These are phyloP conservation scores for Hirsutella thompsonii DNA, from an alignment of 2,329 filamentous ascomycete genomes.

Conservation along the genomic window DNA sequence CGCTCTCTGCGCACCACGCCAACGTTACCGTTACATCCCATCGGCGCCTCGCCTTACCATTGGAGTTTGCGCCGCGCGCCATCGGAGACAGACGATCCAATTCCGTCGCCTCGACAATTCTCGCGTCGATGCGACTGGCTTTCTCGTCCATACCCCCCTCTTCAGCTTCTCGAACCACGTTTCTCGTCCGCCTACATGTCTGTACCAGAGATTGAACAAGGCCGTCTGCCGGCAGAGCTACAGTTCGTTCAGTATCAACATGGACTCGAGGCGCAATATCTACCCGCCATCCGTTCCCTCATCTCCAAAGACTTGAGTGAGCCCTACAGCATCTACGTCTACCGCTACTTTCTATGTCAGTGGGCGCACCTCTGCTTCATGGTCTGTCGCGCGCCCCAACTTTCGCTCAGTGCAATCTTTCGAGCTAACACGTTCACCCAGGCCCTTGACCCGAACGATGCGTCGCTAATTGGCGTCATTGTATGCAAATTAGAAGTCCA, in stretches of 20 bases:
- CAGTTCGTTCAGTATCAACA: slow-evolving; percentile 51
- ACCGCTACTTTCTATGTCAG: slow-evolving; percentile 94
- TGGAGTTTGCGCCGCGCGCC: too few relatives aligned
- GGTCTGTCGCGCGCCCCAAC: slow-evolving; percentile 30
- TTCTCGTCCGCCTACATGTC: background rate
- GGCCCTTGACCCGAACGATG: slow-evolving; percentile 46
- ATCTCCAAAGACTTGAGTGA: slow-evolving; percentile 96
- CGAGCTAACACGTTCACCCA: slow-evolving; percentile 15
- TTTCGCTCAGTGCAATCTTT: background rate
- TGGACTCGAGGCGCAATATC: slow-evolving; percentile 47
- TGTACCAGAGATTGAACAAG: slow-evolving; percentile 1
- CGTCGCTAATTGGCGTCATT: slow-evolving; percentile 72
- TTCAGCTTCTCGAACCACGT: background rate
- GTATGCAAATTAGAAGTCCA: slow-evolving; percentile 92
- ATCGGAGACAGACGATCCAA: too few relatives aligned
- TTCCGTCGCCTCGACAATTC: too few relatives aligned
- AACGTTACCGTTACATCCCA: too few relatives aligned
- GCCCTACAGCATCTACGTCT: slow-evolving; percentile 98
- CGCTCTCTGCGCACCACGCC: too few relatives aligned
- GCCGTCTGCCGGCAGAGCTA: slow-evolving; percentile 31
- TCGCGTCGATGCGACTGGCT: too few relatives aligned
- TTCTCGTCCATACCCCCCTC: background rate
- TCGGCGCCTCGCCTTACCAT: too few relatives aligned
- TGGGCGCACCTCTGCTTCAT: slow-evolving; percentile 97
- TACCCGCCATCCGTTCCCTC: slow-evolving; percentile 78